A percentile compares a stretch with the other conserved stretches of the same genome.
phyloP scores from a whole-genome alignment of 2,329 filamentous ascomycete species.

The Epichloe typhina region DNA sequence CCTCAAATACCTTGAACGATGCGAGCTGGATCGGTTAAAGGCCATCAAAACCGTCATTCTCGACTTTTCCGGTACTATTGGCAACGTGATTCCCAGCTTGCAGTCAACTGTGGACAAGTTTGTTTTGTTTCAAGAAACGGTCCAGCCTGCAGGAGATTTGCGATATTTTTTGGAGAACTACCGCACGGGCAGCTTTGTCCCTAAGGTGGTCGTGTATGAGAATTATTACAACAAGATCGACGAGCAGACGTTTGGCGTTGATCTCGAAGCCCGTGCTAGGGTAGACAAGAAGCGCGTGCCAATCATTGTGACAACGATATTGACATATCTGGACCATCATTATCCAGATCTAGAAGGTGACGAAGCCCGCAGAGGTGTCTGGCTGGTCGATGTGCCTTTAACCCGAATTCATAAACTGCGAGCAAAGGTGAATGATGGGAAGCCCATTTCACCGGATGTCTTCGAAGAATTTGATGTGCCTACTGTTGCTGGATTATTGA shows the following conservation, averaged over 20 bases:
- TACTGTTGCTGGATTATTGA: slow-evolving; percentile 82
- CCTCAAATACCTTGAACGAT: slow-evolving; percentile 91
- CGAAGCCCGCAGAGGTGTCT: slow-evolving; percentile 80
- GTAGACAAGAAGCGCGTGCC: slow-evolving; percentile 94
- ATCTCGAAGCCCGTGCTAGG: slow-evolving; percentile 86
- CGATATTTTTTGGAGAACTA: slow-evolving; percentile 95
- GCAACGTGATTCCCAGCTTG: slow-evolving; percentile 92
- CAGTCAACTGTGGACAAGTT: slow-evolving; percentile 96
- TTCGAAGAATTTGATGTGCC: slow-evolving; percentile 86
- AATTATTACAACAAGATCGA: slow-evolving; percentile 99
- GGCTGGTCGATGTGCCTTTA: slow-evolving; percentile 86
- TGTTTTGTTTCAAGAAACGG: slow-evolving; percentile 97
- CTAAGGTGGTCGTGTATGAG: slow-evolving; percentile 85
- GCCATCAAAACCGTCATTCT: slow-evolving; percentile 96
- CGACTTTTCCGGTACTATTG: slow-evolving; percentile 93
- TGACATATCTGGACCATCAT: slow-evolving; percentile 91
- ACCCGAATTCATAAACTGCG: slow-evolving; percentile 75
- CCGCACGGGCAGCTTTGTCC: slow-evolving; percentile 82
- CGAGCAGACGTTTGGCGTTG: slow-evolving; percentile 94
- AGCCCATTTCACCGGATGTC: slow-evolving; percentile 59
- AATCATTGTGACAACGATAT: slow-evolving; percentile 76
- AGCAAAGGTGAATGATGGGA: slow-evolving; percentile 74
- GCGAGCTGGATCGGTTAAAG: slow-evolving; percentile 89
- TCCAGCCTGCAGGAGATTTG: slow-evolving; percentile 83
- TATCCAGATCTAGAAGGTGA: slow-evolving; percentile 97